Evolutionary conservation across 805 yeast species (phyloP).

Genomic region (Saccharomyces mikatae): DNA sequence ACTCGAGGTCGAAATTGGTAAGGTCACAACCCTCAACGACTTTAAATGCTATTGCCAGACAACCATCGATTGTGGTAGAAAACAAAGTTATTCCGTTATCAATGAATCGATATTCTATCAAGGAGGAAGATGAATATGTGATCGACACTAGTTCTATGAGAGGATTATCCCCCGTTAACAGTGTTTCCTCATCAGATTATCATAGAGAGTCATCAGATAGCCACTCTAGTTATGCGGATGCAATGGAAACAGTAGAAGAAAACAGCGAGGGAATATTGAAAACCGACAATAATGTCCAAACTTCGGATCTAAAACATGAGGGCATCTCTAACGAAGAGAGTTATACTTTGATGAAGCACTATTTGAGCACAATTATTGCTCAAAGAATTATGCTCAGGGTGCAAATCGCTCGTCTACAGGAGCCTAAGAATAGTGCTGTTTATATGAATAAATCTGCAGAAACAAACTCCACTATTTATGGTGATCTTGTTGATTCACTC

Average conservation of each 20-base stretch:
- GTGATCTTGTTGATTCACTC: conserved; percentile 9
- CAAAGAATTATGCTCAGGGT: conserved; percentile 23
- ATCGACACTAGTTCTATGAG: conserved; percentile 13
- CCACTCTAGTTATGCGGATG: background rate
- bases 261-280: conserved; percentile 14
- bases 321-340: conserved; percentile 1
- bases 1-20: conserved; percentile 10
- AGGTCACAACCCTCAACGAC: conserved; percentile 24
- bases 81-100: conserved; percentile 30
- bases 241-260: conserved; percentile 2
- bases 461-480: conserved; percentile 3
- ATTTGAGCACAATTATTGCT: conserved; percentile 21
- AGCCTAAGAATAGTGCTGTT: conserved; percentile 6
- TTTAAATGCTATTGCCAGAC: conserved; percentile 24
- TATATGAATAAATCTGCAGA: background rate
- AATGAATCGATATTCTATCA: conserved; percentile 22
- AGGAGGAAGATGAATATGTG: conserved; percentile 22
- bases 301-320: background rate
- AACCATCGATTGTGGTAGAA: conserved; percentile 30
- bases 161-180: background rate
- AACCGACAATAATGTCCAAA: conserved; percentile 7
- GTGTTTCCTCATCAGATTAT: conserved; percentile 3
- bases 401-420: conserved; percentile 21
- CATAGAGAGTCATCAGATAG: background rate
- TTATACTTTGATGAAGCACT: conserved; percentile 13